Percentiles rank a stretch among this genome's conserved stretches.
These are phyloP conservation scores for Boletus sp. DNA, from an alignment of 768 basidiomycete species.

Conservation along the genomic window DNA sequence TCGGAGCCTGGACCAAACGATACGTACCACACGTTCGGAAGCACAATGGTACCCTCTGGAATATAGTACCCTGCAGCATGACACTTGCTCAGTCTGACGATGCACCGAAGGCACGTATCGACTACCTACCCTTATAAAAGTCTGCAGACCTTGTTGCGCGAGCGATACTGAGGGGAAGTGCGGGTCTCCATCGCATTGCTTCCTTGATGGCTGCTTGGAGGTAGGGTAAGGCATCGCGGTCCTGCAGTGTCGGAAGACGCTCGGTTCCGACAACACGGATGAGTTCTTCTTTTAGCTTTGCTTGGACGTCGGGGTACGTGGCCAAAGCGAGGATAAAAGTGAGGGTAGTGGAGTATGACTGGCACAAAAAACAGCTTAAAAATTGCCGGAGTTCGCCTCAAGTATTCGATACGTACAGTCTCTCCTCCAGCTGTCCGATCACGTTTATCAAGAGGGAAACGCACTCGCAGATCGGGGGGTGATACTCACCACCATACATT, in stretches of 20 bases:
- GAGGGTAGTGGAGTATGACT: constrained; percentile 18
- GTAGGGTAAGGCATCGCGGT: constrained; percentile 45
- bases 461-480: neutral
- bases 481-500: constrained; percentile 17
- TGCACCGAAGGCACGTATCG: neutral
- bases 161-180: constrained; percentile 14
- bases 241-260: constrained; percentile 40
- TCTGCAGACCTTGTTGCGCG: constrained; percentile 4
- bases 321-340: constrained; percentile 17
- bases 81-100: neutral
- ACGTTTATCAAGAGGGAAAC: neutral
- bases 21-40: constrained; percentile 17
- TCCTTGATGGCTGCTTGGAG: constrained; percentile 43
- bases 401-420: neutral
- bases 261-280: constrained; percentile 43
- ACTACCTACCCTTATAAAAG: constrained; percentile 9
- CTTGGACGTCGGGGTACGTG: constrained; percentile 41
- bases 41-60: constrained; percentile 7
- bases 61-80: constrained; percentile 6
- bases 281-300: constrained; percentile 51
- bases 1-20: neutral
- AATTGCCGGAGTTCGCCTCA: neutral
- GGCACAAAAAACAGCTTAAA: neutral
- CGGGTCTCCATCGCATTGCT: constrained; percentile 5
- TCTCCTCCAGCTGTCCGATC: constrained; percentile 4